Evolutionary conservation across 176 grass and related monocot species (phyloP).

Genomic region (Ampelocalamus luodianensis): DNA sequence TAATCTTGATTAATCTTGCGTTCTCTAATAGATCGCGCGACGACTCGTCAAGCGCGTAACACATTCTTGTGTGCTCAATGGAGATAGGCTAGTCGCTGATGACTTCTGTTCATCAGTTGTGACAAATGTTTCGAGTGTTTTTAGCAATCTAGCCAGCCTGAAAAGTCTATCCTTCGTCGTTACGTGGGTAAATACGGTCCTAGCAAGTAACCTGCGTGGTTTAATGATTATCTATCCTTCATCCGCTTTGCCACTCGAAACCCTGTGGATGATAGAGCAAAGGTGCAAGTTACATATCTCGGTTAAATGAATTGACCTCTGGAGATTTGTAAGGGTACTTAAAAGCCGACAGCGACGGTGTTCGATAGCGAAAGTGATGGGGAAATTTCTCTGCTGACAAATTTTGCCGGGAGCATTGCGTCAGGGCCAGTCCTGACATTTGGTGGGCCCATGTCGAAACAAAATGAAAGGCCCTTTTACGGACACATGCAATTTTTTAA

Average conservation of each 20-base stretch:
- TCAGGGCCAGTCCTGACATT: too few species aligned
- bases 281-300: neutral
- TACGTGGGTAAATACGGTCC: neutral
- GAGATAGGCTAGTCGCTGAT: neutral
- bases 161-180: neutral
- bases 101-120: neutral
- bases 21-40: neutral
- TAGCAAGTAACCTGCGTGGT: neutral
- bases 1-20: neutral
- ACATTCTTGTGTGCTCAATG: neutral
- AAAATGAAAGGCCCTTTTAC: too few species aligned
- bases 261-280: neutral
- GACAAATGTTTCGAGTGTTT: neutral
- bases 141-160: neutral
- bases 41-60: neutral
- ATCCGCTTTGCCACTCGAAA: neutral
- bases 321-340: neutral
- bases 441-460: too few species aligned
- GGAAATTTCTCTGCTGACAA: constrained; percentile 41
- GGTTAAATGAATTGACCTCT: neutral
- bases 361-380: neutral
- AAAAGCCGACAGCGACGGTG: neutral
- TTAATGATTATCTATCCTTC: neutral
- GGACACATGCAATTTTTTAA: too few species aligned
- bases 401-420: neutral